These are phyloP conservation scores for Marchantia paleacea DNA, from an alignment of 225 moss, liverwort and hornwort species.

Conservation along the genomic window DNA sequence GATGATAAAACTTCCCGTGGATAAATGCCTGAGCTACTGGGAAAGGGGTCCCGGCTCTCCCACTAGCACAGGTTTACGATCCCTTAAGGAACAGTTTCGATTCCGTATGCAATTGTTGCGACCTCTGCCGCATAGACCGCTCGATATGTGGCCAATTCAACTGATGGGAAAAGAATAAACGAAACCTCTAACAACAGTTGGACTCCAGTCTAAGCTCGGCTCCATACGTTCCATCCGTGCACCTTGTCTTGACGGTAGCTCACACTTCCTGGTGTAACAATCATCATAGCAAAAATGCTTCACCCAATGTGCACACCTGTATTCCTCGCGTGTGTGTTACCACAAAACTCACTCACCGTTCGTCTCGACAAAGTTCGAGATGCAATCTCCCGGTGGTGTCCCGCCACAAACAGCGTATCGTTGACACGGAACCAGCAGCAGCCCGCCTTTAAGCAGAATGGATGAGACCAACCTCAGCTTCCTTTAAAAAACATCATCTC, in stretches of 20 bases:
- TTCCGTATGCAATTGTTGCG: background rate
- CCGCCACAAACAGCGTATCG: slow-evolving; percentile 23
- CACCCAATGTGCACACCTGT: slow-evolving; percentile 9
- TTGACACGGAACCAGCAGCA: slow-evolving; percentile 1
- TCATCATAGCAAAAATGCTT: background rate
- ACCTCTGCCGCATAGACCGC: background rate
- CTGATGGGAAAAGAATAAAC: slow-evolving; percentile 7
- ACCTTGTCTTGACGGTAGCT: background rate
- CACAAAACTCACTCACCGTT: slow-evolving; percentile 14
- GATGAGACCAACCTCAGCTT: slow-evolving; percentile 18
- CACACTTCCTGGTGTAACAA: background rate
- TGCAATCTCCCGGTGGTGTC: background rate
- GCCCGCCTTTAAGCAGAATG: slow-evolving; percentile 9
- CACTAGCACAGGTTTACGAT: background rate
- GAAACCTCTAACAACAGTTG: slow-evolving; percentile 3
- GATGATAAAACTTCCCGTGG: background rate
- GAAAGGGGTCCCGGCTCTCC: background rate
- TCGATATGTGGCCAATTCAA: slow-evolving; percentile 8
- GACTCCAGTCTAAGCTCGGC: slow-evolving; percentile 7
- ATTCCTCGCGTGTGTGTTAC: slow-evolving; percentile 3
- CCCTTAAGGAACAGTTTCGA: background rate
- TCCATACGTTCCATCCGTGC: slow-evolving; percentile 14
- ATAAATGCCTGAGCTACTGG: background rate
- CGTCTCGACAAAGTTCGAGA: slow-evolving; percentile 18
- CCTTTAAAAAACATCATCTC: slow-evolving; percentile 3